Evolutionary conservation across 495 filamentous ascomycete species (phyloP).

Genomic region (Xylaria scruposa): DNA sequence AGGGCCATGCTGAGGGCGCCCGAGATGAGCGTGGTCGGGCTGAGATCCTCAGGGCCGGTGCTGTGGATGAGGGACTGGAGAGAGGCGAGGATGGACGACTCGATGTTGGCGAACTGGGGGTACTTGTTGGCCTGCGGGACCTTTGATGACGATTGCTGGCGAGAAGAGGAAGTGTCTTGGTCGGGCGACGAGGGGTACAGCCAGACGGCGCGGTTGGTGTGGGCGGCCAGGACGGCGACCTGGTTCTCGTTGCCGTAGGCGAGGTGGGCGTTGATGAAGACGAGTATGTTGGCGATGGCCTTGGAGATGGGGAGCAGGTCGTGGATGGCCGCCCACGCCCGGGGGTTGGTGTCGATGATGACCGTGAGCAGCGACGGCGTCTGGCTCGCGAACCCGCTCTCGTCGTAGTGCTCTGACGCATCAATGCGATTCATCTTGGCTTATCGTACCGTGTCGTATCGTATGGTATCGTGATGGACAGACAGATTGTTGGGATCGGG

Average conservation of each 20-base stretch:
- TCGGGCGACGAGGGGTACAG: conserved; percentile 72
- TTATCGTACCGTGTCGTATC: background rate
- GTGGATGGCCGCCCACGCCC: conserved; percentile 84
- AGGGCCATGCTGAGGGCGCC: conserved; percentile 91
- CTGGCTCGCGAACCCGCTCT: conserved; percentile 59
- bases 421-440: conserved; percentile 85
- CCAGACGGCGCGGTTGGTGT: conserved; percentile 82
- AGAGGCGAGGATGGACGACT: conserved; percentile 74
- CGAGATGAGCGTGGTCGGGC: conserved; percentile 73
- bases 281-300: conserved; percentile 86
- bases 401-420: conserved; percentile 83
- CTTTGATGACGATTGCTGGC: background rate
- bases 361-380: conserved; percentile 88
- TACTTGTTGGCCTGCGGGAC: conserved; percentile 81
- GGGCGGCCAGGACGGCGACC: conserved; percentile 89
- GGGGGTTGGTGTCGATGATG: conserved; percentile 95
- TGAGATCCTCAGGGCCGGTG: conserved; percentile 66
- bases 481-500: background rate
- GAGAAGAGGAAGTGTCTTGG: conserved; percentile 25
- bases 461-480: background rate
- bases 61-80: conserved; percentile 70
- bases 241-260: conserved; percentile 91
- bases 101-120: conserved; percentile 85
- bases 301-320: conserved; percentile 80
- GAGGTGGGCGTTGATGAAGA: conserved; percentile 96